Evolutionary conservation across 306 rosid genomes (phyloP), one percentile per base, ranked within the genome.

Genomic region (Senna siamea): DNA sequence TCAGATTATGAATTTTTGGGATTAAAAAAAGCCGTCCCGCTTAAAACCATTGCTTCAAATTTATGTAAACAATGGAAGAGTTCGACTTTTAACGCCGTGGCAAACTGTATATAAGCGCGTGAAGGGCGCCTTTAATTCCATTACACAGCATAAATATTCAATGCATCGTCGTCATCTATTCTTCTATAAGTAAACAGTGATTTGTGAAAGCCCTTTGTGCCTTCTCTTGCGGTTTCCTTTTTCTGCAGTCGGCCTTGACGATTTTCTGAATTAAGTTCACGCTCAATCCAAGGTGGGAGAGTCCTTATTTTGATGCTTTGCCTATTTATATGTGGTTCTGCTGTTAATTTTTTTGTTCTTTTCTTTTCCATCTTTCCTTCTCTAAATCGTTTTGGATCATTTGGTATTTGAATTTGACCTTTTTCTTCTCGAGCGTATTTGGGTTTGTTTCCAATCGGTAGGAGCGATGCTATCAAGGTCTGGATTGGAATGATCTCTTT

Each of bases 111-210:
- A 77, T 69, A 84, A 54, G 79, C 74, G 70, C 67, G 75, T 76
- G 74, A 69, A 76, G 78, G 54, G 70, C 74, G 44, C 54, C 46
- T 23, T 34, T 6, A 38, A 35, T 40, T 13, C 17, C 4, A 52
- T 19, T 50, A 35, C 68, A n/a, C 70, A 55, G 69, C 78, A 55
- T 28, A 62, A 76, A 70, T 66, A 56, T 60, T 81, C 80, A 75
- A 62, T 75, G 80, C 87, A 74, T 76, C 82, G 5, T 84, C 80
- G 43, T 85, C 90, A 76, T 82, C 86, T 57, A 47, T 61, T 70
- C 87, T 67, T 66, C 81, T 68, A 43, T 72, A 50, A 17, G 58
- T 55, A 40, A 65, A 66, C 76, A 65, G 63, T 70, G 63, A 48
- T 71, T 77, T 81, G 38, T 56, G 63, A 44, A 43, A 28, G 22